phyloP scores from a whole-genome alignment of 768 basidiomycete species.

The Mycena capillaripes region DNA sequence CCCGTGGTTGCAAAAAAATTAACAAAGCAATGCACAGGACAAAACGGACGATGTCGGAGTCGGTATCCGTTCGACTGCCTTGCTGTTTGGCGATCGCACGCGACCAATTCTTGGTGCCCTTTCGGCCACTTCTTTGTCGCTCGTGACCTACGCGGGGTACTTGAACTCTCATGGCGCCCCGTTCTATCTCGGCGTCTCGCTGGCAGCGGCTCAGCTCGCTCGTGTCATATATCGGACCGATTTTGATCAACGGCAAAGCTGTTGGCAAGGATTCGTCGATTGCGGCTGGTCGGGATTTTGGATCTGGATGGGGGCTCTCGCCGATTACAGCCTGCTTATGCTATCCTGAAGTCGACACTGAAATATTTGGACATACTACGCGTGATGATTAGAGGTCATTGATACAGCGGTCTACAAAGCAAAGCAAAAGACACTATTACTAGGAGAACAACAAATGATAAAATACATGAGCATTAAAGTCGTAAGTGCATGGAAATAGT shows the following conservation, averaged over 20 bases:
- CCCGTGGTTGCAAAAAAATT: neutral
- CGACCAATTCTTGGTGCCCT: conserved; percentile 82
- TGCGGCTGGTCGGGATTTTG: conserved; percentile 92
- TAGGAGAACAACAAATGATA: neutral
- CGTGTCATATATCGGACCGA: conserved; percentile 83
- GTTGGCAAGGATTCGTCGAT: conserved; percentile 91
- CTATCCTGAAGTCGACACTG: neutral
- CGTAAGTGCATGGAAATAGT: neutral
- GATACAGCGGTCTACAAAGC: conserved; percentile 25
- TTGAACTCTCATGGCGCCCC: conserved; percentile 81
- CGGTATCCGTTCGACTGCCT: conserved; percentile 94
- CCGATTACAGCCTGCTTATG: conserved; percentile 68
- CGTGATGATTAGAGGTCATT: neutral
- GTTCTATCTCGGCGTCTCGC: conserved; percentile 84
- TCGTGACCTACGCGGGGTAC: conserved; percentile 85
- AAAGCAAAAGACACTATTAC: neutral
- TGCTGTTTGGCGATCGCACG: conserved; percentile 87
- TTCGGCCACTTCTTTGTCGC: conserved; percentile 78
- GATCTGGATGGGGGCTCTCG: conserved; percentile 86
- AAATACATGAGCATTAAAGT: neutral
- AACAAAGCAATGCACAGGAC: conserved; percentile 66
- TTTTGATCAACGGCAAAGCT: conserved; percentile 81
- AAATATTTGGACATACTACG: too few relatives aligned
- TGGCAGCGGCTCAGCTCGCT: conserved; percentile 83
- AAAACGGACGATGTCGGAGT: conserved; percentile 90